phyloP scores from a whole-genome alignment of 805 yeast species.

The Yarrowia sp. region DNA sequence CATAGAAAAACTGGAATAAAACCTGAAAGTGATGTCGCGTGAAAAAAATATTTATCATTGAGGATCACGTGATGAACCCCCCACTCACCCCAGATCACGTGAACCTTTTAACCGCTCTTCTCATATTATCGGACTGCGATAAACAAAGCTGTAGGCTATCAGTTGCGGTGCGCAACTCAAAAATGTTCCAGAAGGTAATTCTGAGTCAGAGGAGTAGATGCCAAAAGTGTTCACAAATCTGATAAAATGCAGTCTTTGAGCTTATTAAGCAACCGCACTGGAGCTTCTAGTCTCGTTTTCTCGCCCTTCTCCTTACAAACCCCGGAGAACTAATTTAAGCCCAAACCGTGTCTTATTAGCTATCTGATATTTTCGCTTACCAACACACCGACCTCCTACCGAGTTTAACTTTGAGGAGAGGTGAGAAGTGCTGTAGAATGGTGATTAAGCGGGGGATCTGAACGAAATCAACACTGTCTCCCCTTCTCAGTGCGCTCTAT shows the following conservation, averaged over 20 bases:
- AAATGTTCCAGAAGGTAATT: constrained; percentile 5
- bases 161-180: constrained; percentile 3
- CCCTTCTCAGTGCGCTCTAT: neutral
- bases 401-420: neutral
- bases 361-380: constrained; percentile 4
- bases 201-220: too few species aligned
- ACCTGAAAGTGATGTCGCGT: neutral
- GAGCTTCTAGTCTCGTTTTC: too few species aligned
- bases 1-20: neutral
- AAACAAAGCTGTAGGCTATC: constrained; percentile 3
- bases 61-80: neutral
- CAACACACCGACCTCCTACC: constrained; percentile 10
- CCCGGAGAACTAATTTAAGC: neutral
- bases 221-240: too few species aligned
- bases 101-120: too few species aligned
- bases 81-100: neutral
- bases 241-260: too few species aligned
- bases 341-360: neutral
- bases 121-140: constrained; percentile 7
- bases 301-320: too few species aligned
- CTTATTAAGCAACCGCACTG: too few species aligned
- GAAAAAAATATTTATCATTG: neutral
- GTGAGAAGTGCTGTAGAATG: neutral
- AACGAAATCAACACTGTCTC: too few species aligned
- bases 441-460: neutral